Conservation (phyloP, 108 stramenopile species). For the Epithemia pelagica region DNA sequence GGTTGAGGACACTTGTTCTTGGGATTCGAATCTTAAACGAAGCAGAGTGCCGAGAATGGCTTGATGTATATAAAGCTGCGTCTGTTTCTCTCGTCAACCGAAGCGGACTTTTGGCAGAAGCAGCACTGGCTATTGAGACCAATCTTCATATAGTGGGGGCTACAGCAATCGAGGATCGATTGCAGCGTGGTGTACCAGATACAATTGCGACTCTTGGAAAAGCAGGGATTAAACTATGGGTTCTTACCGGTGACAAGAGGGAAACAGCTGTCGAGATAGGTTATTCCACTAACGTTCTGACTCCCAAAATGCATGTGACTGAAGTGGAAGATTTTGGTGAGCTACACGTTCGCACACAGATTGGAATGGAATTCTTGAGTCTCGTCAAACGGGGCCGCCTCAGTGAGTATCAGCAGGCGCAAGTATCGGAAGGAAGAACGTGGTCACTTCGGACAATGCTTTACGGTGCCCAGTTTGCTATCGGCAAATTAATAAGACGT, state of each 20-base stretch:
- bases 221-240: slow-evolving; percentile 96
- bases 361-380: slow-evolving; percentile 80
- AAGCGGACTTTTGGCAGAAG: slow-evolving; percentile 57
- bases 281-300: slow-evolving; percentile 86
- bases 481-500: slow-evolving; percentile 14
- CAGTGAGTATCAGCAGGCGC: slow-evolving; percentile 56
- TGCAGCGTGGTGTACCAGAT: slow-evolving; percentile 94
- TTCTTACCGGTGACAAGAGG: slow-evolving; percentile 97
- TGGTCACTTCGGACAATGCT: not conserved
- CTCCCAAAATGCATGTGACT: slow-evolving; percentile 87
- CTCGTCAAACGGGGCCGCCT: slow-evolving; percentile 78
- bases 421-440: slow-evolving; percentile 26
- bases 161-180: slow-evolving; percentile 95
- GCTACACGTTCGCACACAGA: slow-evolving; percentile 46
- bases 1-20: slow-evolving; percentile 91
- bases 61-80: slow-evolving; percentile 58
- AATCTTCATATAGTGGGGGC: slow-evolving; percentile 88
- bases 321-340: slow-evolving; percentile 69
- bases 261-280: slow-evolving; percentile 99
- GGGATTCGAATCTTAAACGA: slow-evolving; percentile 78
- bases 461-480: not conserved
- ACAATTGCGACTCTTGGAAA: slow-evolving; percentile 86
- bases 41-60: slow-evolving; percentile 71
- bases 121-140: slow-evolving; percentile 75
- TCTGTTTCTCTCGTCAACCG: slow-evolving; percentile 72